Evolutionary conservation across 2,329 filamentous ascomycete genomes (phyloP), one percentile per base, ranked within the genome.

Genomic region (Ophiobolus disseminans): DNA sequence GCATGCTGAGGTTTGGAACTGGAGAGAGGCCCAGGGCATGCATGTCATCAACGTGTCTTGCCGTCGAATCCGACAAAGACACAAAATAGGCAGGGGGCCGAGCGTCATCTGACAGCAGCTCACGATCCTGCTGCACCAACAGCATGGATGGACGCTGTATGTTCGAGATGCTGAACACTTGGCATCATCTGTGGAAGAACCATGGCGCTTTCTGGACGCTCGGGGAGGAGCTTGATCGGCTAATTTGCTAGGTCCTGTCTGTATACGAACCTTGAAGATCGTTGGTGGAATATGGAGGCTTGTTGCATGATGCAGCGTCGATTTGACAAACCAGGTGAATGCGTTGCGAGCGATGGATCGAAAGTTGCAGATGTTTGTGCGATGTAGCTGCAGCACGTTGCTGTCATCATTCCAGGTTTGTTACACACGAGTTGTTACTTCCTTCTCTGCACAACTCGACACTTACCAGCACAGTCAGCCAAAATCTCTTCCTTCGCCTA

Each of bases 91-190:
- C 17, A 43, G 21, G 20, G 30, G 31, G 28, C 35, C 43, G 26
- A 34, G 36, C 43, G 43, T 40, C 36, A 26, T 40, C 43, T 40
- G 37, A 46, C 43, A 34, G 35, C 28, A 23, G 17, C 17, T 14
- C 34, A 37, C 23, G 32, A 37, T 16, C 16, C 41, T 32, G 34
- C 41, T 21, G 14, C 16, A 14, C 34, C 22, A n/a, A 25, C 14
- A 19, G 19, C 8, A 13, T 10, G 19, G 19, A n/a, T 1, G 11
- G 21, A 19, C 13, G 19, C 6, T 11, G 13, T 11, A 7, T 14
- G n/a, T 32, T 14, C 20, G 16, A 31, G 32, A 37, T 44, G 17
- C 21, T 26, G 16, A 21, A 17, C 22, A 11, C 23, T 44, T 16
- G 22, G 17, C 32, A n/a, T 30, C 32, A 44, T 44, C 34, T 6